A percentile compares a stretch with the other conserved stretches of the same genome.
phyloP scores from a whole-genome alignment of 495 filamentous ascomycete genomes.

The Glonium stellatum region DNA sequence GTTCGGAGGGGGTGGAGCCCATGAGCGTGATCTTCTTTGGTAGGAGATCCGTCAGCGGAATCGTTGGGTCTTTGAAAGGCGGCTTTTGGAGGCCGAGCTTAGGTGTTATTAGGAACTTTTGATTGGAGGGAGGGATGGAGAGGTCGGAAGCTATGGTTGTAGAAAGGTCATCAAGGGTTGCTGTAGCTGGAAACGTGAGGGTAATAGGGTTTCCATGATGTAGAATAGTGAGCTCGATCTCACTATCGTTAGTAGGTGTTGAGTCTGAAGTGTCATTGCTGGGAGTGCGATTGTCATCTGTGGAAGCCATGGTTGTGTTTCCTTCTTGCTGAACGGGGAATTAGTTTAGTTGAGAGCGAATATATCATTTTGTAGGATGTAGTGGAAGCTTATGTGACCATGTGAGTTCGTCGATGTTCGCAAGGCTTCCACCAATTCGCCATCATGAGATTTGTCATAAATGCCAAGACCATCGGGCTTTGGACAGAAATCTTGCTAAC shows the following conservation, averaged over 20 bases:
- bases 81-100: conserved; percentile 61
- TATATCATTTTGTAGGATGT: conserved; percentile 6
- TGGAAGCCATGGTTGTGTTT: conserved; percentile 3
- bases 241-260: conserved; percentile 3
- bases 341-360: conserved; percentile 10
- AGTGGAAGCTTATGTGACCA: neutral
- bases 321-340: neutral
- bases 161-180: conserved; percentile 59
- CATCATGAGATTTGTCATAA: conserved; percentile 27
- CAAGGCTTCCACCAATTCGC: conserved; percentile 24
- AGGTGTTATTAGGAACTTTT: conserved; percentile 68
- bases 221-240: conserved; percentile 42
- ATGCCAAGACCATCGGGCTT: conserved; percentile 3
- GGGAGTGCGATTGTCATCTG: neutral
- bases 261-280: conserved; percentile 6
- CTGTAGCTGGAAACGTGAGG: conserved; percentile 39
- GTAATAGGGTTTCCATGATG: conserved; percentile 50
- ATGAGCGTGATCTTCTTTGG: conserved; percentile 57
- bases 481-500: neutral
- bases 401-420: conserved; percentile 16
- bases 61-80: conserved; percentile 50
- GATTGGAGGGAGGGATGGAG: conserved; percentile 59
- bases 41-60: conserved; percentile 47
- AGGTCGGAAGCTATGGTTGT: conserved; percentile 46
- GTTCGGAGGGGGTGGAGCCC: conserved; percentile 50